Evolutionary conservation across 352 stramenopile genomes (phyloP).

Genomic region (Globisporangium paddicum): DNA sequence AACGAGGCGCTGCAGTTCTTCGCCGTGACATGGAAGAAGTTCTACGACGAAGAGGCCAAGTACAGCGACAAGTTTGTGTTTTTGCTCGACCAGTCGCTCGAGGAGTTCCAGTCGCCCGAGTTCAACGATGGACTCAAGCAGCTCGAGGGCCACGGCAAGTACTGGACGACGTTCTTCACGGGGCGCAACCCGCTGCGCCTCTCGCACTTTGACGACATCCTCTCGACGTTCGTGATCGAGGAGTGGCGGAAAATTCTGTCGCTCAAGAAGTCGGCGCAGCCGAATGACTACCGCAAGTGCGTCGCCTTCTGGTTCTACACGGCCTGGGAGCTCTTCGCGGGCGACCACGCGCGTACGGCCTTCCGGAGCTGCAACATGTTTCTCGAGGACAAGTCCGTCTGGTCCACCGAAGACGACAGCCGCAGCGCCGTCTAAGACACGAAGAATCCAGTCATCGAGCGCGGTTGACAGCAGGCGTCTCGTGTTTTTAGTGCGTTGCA

Average conservation of each 20-base stretch:
- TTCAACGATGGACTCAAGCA: slow-evolving; percentile 73
- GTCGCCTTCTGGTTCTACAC: slow-evolving; percentile 87
- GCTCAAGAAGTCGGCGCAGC: slow-evolving; percentile 80
- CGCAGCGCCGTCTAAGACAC: slow-evolving; percentile 20
- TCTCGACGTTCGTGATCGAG: slow-evolving; percentile 65
- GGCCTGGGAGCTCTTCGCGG: slow-evolving; percentile 78
- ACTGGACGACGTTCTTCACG: slow-evolving; percentile 76
- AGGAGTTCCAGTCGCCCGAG: slow-evolving; percentile 61
- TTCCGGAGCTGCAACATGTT: slow-evolving; percentile 87
- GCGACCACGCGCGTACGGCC: slow-evolving; percentile 61
- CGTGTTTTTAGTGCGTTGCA: slow-evolving; percentile 9
- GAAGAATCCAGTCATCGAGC: not conserved
- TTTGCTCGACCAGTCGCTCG: slow-evolving; percentile 56
- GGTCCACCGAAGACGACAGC: slow-evolving; percentile 23
- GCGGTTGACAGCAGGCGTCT: not conserved
- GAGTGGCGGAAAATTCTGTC: slow-evolving; percentile 74
- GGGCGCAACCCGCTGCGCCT: slow-evolving; percentile 67
- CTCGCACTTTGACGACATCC: slow-evolving; percentile 69
- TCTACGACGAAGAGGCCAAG: slow-evolving; percentile 85
- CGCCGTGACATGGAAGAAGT: slow-evolving; percentile 85
- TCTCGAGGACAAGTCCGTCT: slow-evolving; percentile 62
- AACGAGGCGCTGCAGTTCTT: slow-evolving; percentile 82
- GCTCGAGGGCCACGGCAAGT: slow-evolving; percentile 79
- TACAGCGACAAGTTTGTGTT: slow-evolving; percentile 86
- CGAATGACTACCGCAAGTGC: slow-evolving; percentile 86